phyloP scores from a whole-genome alignment of 768 basidiomycete species.

The Gymnopilus dilepis region DNA sequence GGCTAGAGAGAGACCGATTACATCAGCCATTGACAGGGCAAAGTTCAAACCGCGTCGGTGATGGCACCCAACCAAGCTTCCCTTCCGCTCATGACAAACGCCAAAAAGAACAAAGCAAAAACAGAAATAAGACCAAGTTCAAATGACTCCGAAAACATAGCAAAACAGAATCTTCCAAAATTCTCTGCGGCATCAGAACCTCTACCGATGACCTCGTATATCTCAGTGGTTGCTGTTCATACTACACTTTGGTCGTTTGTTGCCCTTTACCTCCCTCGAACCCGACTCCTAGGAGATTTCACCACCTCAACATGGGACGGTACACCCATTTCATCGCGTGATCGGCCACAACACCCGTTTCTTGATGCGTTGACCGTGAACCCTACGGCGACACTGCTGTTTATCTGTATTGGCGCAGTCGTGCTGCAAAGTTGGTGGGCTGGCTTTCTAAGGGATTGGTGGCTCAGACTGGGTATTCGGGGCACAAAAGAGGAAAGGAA shows the following conservation, averaged over 20 bases:
- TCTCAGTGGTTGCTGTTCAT: conserved; percentile 71
- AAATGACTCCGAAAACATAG: conserved; percentile 9
- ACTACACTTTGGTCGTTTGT: conserved; percentile 67
- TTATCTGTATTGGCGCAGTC: conserved; percentile 57
- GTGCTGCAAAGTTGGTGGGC: conserved; percentile 77
- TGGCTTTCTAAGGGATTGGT: conserved; percentile 66
- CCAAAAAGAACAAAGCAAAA: conserved; percentile 22
- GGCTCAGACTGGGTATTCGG: conserved; percentile 44
- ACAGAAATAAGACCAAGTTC: neutral
- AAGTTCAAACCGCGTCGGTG: neutral
- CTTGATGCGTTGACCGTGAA: conserved; percentile 67
- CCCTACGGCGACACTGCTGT: conserved; percentile 62
- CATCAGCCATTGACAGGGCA: conserved; percentile 9
- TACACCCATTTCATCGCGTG: conserved; percentile 45
- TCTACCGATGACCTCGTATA: conserved; percentile 60
- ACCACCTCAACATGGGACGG: conserved; percentile 36
- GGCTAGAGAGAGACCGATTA: conserved; percentile 1
- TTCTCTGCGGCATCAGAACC: conserved; percentile 22
- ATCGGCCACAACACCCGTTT: conserved; percentile 75
- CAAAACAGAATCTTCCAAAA: conserved; percentile 2
- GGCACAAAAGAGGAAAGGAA: conserved; percentile 48
- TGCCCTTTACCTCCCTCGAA: conserved; percentile 74
- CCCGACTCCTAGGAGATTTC: conserved; percentile 48
- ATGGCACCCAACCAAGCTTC: conserved; percentile 1
- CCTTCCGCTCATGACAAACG: conserved; percentile 21